Base-by-base conservation (phyloP, 2,329 filamentous ascomycete genomes). In the Xylariaceae sp. region DNA sequence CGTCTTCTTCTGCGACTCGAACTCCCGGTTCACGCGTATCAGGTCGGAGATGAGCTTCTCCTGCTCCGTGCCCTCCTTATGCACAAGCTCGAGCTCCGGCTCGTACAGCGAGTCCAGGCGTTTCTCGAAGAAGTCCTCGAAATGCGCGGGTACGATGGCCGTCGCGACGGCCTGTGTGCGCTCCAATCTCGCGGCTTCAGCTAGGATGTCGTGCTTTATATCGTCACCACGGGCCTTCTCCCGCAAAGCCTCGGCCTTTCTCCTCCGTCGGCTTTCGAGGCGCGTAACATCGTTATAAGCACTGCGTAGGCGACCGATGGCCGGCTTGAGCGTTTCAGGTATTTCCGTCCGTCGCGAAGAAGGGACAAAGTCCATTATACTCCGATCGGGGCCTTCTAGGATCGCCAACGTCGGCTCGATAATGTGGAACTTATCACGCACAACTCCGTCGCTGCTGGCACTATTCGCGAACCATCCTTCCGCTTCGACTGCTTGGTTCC, bases 61-160 rank as follows among this genome's bases (percentile, higher is more conserved):
- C 63, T 97, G 93, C 40, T 95, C 89, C 22, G 75, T 71, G 2
- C 73, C 73, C 56, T 96, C 91, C 39, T 83, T 79, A 2, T 76
- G 71, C 0, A 95, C 69, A 44, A 82, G 76, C 19, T 83, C 80
- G 13, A 86, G 68, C 52, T 97, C 91, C 0, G 78, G 66, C 49
- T 95, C 87, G 61, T 97, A 98, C 35, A 84, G 73, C 34, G 62
- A 65, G 39, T 85, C 80, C 2, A 98, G 76, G 1, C 89, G 81
- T 51, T 82, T 76, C 55, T 95, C 88, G 51, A 97, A 96, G 35
- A 97, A 85, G 39, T 82, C 79, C 56, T 98, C 93, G 57, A 98
- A 97, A 55, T 96, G 89, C 3, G 87, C 86, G 0, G 91, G 83
- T 38, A 89, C 85, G 38, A 98, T 85, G 9, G 82, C 79, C 29